Evolutionary conservation across 2,329 filamentous ascomycete species (phyloP).

Genomic region (Thelonectria discophora): DNA sequence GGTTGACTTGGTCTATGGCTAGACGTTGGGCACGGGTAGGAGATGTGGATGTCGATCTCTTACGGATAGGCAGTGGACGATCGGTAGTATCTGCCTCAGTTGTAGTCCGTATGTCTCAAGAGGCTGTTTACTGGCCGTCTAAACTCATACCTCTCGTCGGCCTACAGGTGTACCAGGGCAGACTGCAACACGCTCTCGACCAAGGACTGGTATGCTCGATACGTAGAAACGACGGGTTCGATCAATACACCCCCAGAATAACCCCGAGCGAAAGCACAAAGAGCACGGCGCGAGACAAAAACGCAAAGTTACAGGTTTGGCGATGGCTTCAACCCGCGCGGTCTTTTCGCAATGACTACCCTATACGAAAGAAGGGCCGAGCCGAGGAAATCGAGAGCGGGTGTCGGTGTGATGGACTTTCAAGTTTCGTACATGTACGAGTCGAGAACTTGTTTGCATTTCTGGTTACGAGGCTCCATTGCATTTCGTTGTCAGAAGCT

Average conservation of each 20-base stretch:
- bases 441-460: background rate
- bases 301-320: background rate
- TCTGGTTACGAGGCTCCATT: background rate
- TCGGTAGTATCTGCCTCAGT: no score
- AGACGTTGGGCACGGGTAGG: background rate
- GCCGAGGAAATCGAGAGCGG: background rate
- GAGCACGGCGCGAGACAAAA: background rate
- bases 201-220: no score
- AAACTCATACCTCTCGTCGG: no score
- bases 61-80: no score
- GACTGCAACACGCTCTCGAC: no score
- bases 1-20: background rate
- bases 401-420: background rate
- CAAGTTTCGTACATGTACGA: background rate
- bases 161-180: no score
- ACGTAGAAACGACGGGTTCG: no score
- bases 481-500: background rate
- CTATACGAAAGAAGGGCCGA: constrained; percentile 1
- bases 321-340: background rate
- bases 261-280: background rate
- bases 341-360: background rate
- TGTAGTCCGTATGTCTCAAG: no score
- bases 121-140: no score
- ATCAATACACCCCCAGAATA: no score
- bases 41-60: background rate